phyloP scores from a whole-genome alignment of 495 filamentous ascomycete species.

The Xylaria grammica region DNA sequence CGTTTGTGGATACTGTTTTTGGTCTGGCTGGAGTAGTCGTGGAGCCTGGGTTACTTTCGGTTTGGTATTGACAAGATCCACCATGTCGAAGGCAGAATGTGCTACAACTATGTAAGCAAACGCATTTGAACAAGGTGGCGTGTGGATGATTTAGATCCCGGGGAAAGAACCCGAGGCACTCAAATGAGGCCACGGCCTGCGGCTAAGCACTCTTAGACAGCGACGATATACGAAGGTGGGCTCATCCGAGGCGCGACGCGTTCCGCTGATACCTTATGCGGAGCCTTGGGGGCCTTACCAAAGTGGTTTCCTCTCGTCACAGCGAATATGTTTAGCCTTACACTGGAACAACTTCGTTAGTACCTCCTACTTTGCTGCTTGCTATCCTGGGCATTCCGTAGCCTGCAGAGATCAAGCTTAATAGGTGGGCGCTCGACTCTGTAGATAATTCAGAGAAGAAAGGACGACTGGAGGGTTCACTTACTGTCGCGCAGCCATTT shows the following conservation, averaged over 20 bases:
- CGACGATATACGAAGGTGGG: slow-evolving; percentile 16
- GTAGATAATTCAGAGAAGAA: neutral
- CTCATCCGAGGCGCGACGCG: neutral
- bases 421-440: neutral
- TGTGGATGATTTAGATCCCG: neutral
- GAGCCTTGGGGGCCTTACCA: slow-evolving; percentile 35
- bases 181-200: neutral
- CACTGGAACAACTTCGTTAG: slow-evolving; percentile 26
- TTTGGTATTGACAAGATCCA: slow-evolving; percentile 37
- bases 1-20: slow-evolving; percentile 23
- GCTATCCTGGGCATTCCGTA: neutral
- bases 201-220: neutral
- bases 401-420: neutral
- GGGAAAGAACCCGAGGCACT: neutral
- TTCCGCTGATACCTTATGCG: neutral
- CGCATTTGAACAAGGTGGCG: neutral
- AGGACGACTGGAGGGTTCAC: slow-evolving; percentile 2
- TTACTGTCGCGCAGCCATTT: slow-evolving; percentile 35
- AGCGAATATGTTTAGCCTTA: slow-evolving; percentile 41
- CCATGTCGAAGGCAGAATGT: slow-evolving; percentile 43
- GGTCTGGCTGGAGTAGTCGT: slow-evolving; percentile 23
- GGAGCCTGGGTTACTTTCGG: slow-evolving; percentile 30
- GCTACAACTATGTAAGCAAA: slow-evolving; percentile 29
- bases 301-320: slow-evolving; percentile 41
- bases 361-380: slow-evolving; percentile 1